Evolutionary conservation across 805 yeast species (phyloP).

Genomic region (Ogataea neopini): DNA sequence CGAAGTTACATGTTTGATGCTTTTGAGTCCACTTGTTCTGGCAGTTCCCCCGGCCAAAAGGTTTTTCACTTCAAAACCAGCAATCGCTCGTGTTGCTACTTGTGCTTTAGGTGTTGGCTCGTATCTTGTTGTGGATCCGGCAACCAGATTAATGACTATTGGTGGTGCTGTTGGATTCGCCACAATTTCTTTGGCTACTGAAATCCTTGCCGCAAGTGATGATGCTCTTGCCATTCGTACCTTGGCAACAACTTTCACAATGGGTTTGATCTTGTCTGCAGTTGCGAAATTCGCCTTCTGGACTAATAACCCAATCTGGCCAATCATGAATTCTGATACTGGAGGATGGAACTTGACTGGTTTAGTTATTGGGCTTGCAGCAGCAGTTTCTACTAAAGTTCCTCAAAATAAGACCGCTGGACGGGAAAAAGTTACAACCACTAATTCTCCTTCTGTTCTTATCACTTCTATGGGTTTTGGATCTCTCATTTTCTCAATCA

Average conservation of each 20-base stretch:
- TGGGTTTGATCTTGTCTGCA: conserved; percentile 76
- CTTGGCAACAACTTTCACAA: conserved; percentile 55
- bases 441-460: conserved; percentile 42
- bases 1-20: conserved; percentile 66
- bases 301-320: conserved; percentile 96
- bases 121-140: conserved; percentile 67
- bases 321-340: conserved; percentile 79
- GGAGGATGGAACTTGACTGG: conserved; percentile 87
- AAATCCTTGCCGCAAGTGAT: conserved; percentile 44
- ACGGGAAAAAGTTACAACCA: neutral
- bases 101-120: conserved; percentile 75
- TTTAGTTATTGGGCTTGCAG: conserved; percentile 57
- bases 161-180: conserved; percentile 69
- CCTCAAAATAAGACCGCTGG: conserved; percentile 12
- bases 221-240: conserved; percentile 34
- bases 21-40: conserved; percentile 51
- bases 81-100: conserved; percentile 52
- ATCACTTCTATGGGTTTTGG: conserved; percentile 73
- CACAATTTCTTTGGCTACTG: conserved; percentile 57
- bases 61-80: conserved; percentile 47
- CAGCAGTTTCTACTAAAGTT: conserved; percentile 57
- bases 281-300: conserved; percentile 72
- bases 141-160: conserved; percentile 60
- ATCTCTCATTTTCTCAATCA: conserved; percentile 66
- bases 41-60: conserved; percentile 35